These are phyloP conservation scores for Paxillus involutus DNA, from an alignment of 768 basidiomycete species.

Conservation along the genomic window DNA sequence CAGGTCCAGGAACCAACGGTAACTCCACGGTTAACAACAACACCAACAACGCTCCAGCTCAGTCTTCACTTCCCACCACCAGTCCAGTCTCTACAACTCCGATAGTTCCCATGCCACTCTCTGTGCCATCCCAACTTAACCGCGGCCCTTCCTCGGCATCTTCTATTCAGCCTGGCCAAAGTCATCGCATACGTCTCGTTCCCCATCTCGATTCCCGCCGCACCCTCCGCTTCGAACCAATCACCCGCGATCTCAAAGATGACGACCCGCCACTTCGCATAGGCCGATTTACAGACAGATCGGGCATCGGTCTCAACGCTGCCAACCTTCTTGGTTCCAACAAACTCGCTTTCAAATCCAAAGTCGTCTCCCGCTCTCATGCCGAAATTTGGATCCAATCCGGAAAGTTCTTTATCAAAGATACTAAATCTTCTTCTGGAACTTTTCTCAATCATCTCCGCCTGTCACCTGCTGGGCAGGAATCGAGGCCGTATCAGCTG, in stretches of 20 bases:
- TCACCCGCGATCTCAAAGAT: constrained; percentile 78
- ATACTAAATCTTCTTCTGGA: constrained; percentile 87
- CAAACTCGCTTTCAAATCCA: constrained; percentile 93
- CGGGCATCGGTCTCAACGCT: constrained; percentile 62
- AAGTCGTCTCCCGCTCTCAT: constrained; percentile 92
- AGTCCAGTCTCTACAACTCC: constrained; percentile 11
- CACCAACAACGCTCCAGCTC: constrained; percentile 11
- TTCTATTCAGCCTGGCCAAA: constrained; percentile 18
- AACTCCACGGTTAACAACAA: constrained; percentile 7
- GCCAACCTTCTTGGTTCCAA: constrained; percentile 70
- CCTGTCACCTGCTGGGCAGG: constrained; percentile 79
- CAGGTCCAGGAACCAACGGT: constrained; percentile 46
- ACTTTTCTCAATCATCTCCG: constrained; percentile 96
- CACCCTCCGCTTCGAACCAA: constrained; percentile 89
- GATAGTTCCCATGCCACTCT: constrained; percentile 17
- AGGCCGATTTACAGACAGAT: constrained; percentile 91
- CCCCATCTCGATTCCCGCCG: constrained; percentile 92
- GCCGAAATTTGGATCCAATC: constrained; percentile 89
- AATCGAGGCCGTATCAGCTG: constrained; percentile 72
- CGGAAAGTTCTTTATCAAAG: constrained; percentile 80
- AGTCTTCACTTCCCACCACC: constrained; percentile 16
- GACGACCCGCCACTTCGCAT: constrained; percentile 76
- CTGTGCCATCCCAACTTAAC: constrained; percentile 20
- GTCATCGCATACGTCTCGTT: constrained; percentile 87
- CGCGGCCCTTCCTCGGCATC: constrained; percentile 19